A percentile compares a stretch with the other conserved stretches of the same genome.
phyloP scores from a whole-genome alignment of 768 basidiomycete genomes.

The Amanita pallidorosea region DNA sequence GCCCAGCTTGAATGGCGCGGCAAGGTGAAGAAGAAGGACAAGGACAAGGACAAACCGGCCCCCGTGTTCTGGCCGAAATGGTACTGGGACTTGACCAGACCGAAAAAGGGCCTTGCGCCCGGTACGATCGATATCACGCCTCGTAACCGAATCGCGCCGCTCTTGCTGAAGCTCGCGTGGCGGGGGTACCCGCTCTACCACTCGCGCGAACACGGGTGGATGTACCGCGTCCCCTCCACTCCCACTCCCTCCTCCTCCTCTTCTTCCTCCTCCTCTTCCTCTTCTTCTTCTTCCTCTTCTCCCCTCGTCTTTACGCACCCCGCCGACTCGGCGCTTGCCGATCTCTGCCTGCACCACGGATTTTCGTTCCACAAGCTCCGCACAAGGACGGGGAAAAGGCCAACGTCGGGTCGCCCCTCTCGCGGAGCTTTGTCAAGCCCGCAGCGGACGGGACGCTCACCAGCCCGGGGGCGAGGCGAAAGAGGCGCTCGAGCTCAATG shows the following conservation, averaged over 20 bases:
- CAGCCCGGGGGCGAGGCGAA: slow-evolving; percentile 75
- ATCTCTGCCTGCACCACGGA: slow-evolving; percentile 33
- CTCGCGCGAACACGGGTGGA: slow-evolving; percentile 87
- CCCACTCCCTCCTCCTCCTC: slow-evolving; percentile 4
- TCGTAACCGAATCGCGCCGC: slow-evolving; percentile 71
- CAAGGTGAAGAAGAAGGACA: slow-evolving; percentile 15
- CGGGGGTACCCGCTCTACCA: slow-evolving; percentile 74
- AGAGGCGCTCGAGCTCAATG: slow-evolving; percentile 84
- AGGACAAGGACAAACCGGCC: slow-evolving; percentile 22
- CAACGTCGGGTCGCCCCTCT: slow-evolving; percentile 90
- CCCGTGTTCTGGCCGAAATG: slow-evolving; percentile 85
- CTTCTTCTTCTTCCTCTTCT: slow-evolving; percentile 15
- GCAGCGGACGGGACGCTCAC: slow-evolving; percentile 81
- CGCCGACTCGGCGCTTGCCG: slow-evolving; percentile 47
- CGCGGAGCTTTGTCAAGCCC: slow-evolving; percentile 82
- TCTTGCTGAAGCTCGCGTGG: slow-evolving; percentile 85
- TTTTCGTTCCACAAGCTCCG: slow-evolving; percentile 79
- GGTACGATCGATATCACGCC: slow-evolving; percentile 81
- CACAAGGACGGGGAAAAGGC: slow-evolving; percentile 93
- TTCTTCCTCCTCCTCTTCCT: slow-evolving; percentile 14
- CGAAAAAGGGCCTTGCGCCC: slow-evolving; percentile 52
- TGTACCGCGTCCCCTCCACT: slow-evolving; percentile 66
- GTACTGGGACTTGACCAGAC: slow-evolving; percentile 86
- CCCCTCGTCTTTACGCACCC: slow-evolving; percentile 50
- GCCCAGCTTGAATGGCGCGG: slow-evolving; percentile 60